Base-by-base conservation (phyloP, 768 basidiomycete genomes). In the Phanerodontia chrysosporium region DNA sequence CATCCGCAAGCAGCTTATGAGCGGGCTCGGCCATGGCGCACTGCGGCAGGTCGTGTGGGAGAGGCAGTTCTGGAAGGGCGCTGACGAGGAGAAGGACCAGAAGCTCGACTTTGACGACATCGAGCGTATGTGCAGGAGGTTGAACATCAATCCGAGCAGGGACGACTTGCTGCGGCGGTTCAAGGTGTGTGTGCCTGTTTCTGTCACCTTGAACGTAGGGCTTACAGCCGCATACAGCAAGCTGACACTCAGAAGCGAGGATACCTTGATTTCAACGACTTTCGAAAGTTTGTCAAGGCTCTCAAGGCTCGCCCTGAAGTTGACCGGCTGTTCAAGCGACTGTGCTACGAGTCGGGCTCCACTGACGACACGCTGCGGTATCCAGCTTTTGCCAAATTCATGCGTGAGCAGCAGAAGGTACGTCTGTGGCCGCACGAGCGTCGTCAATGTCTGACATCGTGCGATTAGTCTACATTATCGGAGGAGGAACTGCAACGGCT, bases 281-380 rank as follows among this genome's bases (percentile, higher is more conserved):
- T 96, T 70, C 87, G 89, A 63, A 77, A 74, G 13, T 93, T 98
- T 61, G 89, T 95, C 62, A 90, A 87, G 66, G 70, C 85, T 30
- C 80, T 97, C 57, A 95, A 94, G 69, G 78, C 80, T n/a, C 84
- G 96, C 16, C 86, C 90, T 0, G 96, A 98, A 49, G 70, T 98
- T 0, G 85, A 90, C 55, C 66, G 75, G 0, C 72, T 97, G 8
- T 89, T 87, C 70, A 74, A 73, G 60, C 73, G 70, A 29, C 61
- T 84, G 25, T 69, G 69, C 12, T 39, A 51, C 10, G 25, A 18
- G 10, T 55, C 58, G 36, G 71, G 59, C 0, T 56, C 63, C 30
- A 62, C 67, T 8, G 59, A 72, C 1, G 78, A 78, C 45, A 65
- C 49, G 9, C 72, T 81, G 51, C 72, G 69, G 60, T 78, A 69